phyloP scores from a whole-genome alignment of 768 basidiomycete genomes.

The Phanerochaete carnosa region DNA sequence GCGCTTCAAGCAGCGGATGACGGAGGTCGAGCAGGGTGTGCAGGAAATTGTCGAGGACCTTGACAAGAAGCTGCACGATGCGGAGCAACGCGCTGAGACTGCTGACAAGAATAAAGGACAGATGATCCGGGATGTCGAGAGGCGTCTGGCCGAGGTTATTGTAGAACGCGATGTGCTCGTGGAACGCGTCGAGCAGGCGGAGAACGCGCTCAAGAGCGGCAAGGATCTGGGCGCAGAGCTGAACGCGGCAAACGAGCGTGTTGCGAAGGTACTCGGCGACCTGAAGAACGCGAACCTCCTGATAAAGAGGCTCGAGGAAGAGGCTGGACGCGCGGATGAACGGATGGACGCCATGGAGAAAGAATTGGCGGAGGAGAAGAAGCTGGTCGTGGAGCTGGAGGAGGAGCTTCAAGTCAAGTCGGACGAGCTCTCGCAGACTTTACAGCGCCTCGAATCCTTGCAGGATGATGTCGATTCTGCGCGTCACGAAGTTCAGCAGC shows the following conservation, averaged over 20 bases:
- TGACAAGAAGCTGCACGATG: slow-evolving; percentile 49
- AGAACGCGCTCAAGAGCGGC: slow-evolving; percentile 57
- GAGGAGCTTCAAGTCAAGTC: slow-evolving; percentile 36
- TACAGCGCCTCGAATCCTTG: slow-evolving; percentile 19
- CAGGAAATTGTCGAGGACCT: slow-evolving; percentile 63
- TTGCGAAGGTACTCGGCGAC: slow-evolving; percentile 53
- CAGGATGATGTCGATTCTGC: slow-evolving; percentile 34
- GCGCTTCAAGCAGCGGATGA: slow-evolving; percentile 68
- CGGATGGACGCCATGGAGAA: slow-evolving; percentile 55
- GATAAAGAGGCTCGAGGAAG: slow-evolving; percentile 60
- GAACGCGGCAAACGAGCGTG: slow-evolving; percentile 59
- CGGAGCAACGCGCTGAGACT: slow-evolving; percentile 44
- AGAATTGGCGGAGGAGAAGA: slow-evolving; percentile 52
- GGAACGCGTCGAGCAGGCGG: slow-evolving; percentile 63
- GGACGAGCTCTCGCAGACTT: slow-evolving; percentile 20
- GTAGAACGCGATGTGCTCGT: slow-evolving; percentile 53
- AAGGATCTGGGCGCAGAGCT: slow-evolving; percentile 68
- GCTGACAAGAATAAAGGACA: slow-evolving; percentile 39
- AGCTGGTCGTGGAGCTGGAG: slow-evolving; percentile 34
- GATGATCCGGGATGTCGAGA: slow-evolving; percentile 44
- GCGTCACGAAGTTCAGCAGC: slow-evolving; percentile 37
- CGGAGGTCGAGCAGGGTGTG: slow-evolving; percentile 68
- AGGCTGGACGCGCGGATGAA: slow-evolving; percentile 48
- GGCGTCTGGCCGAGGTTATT: slow-evolving; percentile 40
- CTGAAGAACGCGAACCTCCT: slow-evolving; percentile 57